Evolutionary conservation across 2,329 filamentous ascomycete genomes (phyloP).

Genomic region (Parascedosporium putredinis): DNA sequence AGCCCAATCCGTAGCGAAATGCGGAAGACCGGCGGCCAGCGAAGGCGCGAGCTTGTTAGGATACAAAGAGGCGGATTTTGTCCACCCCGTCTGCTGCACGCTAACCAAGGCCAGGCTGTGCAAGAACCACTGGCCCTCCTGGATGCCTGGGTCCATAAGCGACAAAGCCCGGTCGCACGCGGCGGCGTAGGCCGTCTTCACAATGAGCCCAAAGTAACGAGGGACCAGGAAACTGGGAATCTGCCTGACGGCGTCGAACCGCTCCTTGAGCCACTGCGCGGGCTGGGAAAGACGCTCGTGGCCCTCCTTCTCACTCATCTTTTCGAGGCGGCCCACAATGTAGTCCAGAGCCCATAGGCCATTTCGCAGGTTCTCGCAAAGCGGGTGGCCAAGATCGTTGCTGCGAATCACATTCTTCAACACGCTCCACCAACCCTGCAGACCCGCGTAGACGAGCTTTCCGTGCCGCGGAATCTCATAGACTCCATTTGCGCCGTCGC

Average conservation of each 20-base stretch:
- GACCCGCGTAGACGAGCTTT: conserved; percentile 80
- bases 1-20: conserved; percentile 90
- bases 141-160: conserved; percentile 68
- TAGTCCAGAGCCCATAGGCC: conserved; percentile 92
- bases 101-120: conserved; percentile 86
- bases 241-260: conserved; percentile 75
- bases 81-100: conserved; percentile 78
- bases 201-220: conserved; percentile 81
- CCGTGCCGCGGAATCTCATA: conserved; percentile 81
- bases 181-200: conserved; percentile 80
- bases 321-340: conserved; percentile 66
- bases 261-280: conserved; percentile 68
- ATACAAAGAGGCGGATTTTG: conserved; percentile 85
- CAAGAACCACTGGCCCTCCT: conserved; percentile 76
- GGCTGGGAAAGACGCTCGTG: conserved; percentile 55
- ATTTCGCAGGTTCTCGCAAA: conserved; percentile 85
- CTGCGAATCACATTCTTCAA: conserved; percentile 73
- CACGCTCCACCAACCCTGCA: conserved; percentile 98
- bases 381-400: conserved; percentile 84
- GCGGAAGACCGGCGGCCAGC: conserved; percentile 82
- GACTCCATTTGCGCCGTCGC: conserved; percentile 69
- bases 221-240: conserved; percentile 86
- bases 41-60: conserved; percentile 76
- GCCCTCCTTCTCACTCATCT: conserved; percentile 51
- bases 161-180: conserved; percentile 69